These are phyloP conservation scores for Solanum appendiculatum DNA, from an alignment of 257 asterid genomes.

Conservation along the genomic window DNA sequence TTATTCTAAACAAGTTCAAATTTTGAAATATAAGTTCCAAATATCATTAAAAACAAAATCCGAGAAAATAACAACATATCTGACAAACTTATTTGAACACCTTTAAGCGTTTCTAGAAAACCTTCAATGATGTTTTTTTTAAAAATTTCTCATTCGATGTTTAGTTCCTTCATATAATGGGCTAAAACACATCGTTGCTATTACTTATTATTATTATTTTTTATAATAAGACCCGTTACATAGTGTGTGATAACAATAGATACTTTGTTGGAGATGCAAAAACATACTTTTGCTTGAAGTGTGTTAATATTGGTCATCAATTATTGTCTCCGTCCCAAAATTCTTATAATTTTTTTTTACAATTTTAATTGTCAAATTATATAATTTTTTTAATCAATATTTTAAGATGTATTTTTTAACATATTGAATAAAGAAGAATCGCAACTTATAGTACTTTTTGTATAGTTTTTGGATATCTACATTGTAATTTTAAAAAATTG, in stretches of 20 bases:
- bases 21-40: not conserved
- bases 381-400: not conserved
- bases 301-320: no score
- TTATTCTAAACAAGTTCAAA: not conserved
- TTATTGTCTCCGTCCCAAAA: not conserved
- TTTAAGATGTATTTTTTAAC: not conserved
- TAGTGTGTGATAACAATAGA: not conserved
- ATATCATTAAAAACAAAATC: no score
- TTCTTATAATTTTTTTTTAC: not conserved
- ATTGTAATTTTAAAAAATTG: not conserved
- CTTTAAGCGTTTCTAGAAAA: not conserved
- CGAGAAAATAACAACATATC: not conserved
- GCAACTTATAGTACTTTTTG: not conserved
- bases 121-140: not conserved
- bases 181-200: not conserved
- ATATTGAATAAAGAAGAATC: not conserved
- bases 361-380: not conserved
- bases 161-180: not conserved
- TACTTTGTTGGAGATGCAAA: not conserved
- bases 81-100: not conserved
- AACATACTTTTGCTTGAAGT: no score
- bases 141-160: not conserved
- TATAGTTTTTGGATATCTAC: not conserved
- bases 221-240: not conserved
- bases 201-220: not conserved